Percentiles rank a stretch among this genome's conserved stretches.
Evolutionary conservation across 2,329 filamentous ascomycete species (phyloP).

Genomic region (Penicillium nordicum): DNA sequence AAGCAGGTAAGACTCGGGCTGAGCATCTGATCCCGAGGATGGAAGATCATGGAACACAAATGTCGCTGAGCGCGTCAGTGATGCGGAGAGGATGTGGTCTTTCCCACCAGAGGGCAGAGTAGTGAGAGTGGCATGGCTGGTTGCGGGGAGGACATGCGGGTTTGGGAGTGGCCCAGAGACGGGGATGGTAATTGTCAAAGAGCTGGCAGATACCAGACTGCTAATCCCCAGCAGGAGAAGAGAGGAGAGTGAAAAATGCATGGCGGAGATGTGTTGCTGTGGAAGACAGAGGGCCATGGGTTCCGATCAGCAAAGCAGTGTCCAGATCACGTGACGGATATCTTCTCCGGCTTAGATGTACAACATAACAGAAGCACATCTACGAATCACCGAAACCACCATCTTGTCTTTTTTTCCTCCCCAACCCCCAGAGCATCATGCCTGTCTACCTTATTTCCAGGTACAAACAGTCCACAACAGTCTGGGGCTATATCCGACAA

Average conservation of each 20-base stretch:
- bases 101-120: conserved; percentile 36
- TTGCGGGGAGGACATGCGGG: conserved; percentile 41
- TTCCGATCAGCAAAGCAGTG: not conserved
- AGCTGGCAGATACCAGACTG: conserved; percentile 6
- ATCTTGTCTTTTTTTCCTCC: not conserved
- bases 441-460: conserved; percentile 42
- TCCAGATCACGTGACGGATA: not conserved
- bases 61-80: conserved; percentile 64
- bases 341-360: not conserved
- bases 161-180: conserved; percentile 45
- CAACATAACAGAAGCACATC: not conserved
- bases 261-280: not conserved
- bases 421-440: conserved; percentile 9
- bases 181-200: conserved; percentile 40
- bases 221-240: conserved; percentile 1
- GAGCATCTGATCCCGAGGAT: not conserved
- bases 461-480: conserved; percentile 22
- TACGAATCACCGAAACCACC: not conserved
- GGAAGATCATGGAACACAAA: conserved; percentile 74
- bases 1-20: conserved; percentile 65
- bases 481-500: not conserved
- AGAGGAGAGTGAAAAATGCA: conserved; percentile 3
- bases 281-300: not conserved
- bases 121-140: conserved; percentile 53
- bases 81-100: conserved; percentile 57